phyloP scores from a whole-genome alignment of 2,329 filamentous ascomycete species.

The Cladosporium sp. region DNA sequence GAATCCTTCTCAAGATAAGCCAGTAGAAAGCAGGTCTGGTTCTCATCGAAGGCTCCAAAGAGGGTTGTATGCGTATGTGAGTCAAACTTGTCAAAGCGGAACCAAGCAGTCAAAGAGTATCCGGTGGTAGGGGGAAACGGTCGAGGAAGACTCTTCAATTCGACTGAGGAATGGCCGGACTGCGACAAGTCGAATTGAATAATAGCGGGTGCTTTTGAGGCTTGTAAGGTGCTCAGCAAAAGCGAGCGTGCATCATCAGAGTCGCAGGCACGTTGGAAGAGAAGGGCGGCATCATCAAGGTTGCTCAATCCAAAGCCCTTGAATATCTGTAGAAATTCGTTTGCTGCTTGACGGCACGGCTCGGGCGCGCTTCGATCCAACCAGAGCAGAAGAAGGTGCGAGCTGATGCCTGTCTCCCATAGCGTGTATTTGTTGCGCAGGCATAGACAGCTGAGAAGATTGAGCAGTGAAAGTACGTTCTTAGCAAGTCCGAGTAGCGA shows the following conservation, averaged over 20 bases:
- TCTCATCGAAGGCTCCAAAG: constrained; percentile 89
- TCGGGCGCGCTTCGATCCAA: constrained; percentile 3
- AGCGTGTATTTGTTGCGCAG: constrained; percentile 19
- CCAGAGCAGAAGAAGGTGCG: neutral
- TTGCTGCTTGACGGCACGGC: constrained; percentile 1
- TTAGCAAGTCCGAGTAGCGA: neutral
- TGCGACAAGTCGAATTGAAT: constrained; percentile 91
- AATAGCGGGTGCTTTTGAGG: constrained; percentile 71
- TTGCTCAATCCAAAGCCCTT: constrained; percentile 71
- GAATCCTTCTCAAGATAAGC: constrained; percentile 92
- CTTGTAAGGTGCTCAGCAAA: constrained; percentile 64
- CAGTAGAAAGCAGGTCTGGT: constrained; percentile 87
- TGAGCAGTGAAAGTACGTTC: neutral
- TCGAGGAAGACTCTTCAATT: constrained; percentile 77
- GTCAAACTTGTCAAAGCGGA: constrained; percentile 83
- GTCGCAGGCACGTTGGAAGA: constrained; percentile 54
- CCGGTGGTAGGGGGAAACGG: constrained; percentile 77
- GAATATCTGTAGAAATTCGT: constrained; percentile 45
- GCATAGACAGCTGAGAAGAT: neutral
- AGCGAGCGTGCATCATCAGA: constrained; percentile 58
- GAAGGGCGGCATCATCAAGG: constrained; percentile 74
- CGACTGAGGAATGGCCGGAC: constrained; percentile 82
- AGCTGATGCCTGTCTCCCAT: constrained; percentile 20
- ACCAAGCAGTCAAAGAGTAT: constrained; percentile 87
- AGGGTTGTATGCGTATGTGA: constrained; percentile 81